phyloP scores from a whole-genome alignment of 2,329 filamentous ascomycete genomes.

The Parastagonospora avenae region DNA sequence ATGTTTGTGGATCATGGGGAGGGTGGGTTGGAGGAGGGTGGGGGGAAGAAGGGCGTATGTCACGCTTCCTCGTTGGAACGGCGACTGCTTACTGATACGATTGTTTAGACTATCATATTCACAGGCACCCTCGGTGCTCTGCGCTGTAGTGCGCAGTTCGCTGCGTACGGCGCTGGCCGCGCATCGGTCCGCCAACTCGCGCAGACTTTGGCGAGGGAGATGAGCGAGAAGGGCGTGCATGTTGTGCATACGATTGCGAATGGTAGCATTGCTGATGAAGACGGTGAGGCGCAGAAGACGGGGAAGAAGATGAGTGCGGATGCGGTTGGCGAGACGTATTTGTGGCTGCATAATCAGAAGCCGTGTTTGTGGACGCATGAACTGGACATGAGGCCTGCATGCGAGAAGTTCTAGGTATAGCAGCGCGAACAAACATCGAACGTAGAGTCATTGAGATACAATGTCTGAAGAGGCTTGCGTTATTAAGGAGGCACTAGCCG shows the following conservation, averaged over 20 bases:
- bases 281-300: constrained; percentile 53
- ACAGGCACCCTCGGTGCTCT: constrained; percentile 61
- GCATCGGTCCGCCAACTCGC: constrained; percentile 60
- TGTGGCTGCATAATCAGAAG: constrained; percentile 57
- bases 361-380: constrained; percentile 60
- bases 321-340: constrained; percentile 62
- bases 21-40: constrained; percentile 52
- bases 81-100: not conserved
- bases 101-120: constrained; percentile 57
- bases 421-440: not conserved
- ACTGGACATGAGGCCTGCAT: constrained; percentile 57
- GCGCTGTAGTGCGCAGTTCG: constrained; percentile 60
- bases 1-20: constrained; percentile 60
- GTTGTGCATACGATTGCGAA: constrained; percentile 66
- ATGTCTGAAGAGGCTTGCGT: too few species aligned
- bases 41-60: constrained; percentile 57
- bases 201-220: constrained; percentile 62
- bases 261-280: constrained; percentile 58
- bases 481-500: too few species aligned
- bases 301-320: constrained; percentile 65
- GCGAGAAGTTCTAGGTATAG: constrained; percentile 52
- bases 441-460: too few species aligned
- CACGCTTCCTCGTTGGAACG: not conserved
- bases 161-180: constrained; percentile 60
- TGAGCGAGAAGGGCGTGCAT: constrained; percentile 62